Evolutionary conservation across 257 asterid genomes (phyloP), one percentile per base, ranked within the genome.

Genomic region (Przewalskia tangutica): DNA sequence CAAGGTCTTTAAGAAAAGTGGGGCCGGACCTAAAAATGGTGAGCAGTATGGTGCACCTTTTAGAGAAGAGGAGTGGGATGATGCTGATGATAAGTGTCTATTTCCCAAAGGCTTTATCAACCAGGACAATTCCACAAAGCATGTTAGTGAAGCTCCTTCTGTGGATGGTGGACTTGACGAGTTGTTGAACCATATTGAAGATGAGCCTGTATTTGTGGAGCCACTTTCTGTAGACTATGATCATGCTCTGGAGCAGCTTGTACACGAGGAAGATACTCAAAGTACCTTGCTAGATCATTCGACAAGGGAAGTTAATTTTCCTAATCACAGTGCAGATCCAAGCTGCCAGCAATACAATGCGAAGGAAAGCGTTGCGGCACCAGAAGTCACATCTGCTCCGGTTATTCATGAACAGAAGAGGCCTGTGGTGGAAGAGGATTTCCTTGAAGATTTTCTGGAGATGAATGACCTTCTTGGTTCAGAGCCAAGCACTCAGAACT

Each of bases 11-110:
- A 96, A 96, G 87, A 96, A 96, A 86, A 96, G 99, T 81, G 99
- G 99, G 8, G 87, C 97, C 32, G 99, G 99, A 44, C 99, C 99
- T 18, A 96, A 94, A 85, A 94, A 93, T 81, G 97, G 98, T 1
- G 99, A 93, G 90, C 94, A 94, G 75, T 96, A 96, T 83, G 99
- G 99, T 50, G 99, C 99, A 17, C 91, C 88, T 2, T 96, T 96
- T 79, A 90, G 84, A 83, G 99, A 96, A 84, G 99, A 96, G 84
- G 97, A 96, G 17, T 96, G 99, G 99, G 89, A 55, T 64, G 90
- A 89, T 65, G 97, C 89, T 77, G 94, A 84, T 27, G 32, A 27
- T 27, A 27, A 27, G 32, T 27, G 32, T 27, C 32, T 27, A 27
- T 27, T 27, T 27, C 1, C 32, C 32, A 27, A 27, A 27, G 32